Evolutionary conservation across 202 grass and related monocot species (phyloP), one percentile per base, ranked within the genome.

Genomic region (Panicum virgatum): DNA sequence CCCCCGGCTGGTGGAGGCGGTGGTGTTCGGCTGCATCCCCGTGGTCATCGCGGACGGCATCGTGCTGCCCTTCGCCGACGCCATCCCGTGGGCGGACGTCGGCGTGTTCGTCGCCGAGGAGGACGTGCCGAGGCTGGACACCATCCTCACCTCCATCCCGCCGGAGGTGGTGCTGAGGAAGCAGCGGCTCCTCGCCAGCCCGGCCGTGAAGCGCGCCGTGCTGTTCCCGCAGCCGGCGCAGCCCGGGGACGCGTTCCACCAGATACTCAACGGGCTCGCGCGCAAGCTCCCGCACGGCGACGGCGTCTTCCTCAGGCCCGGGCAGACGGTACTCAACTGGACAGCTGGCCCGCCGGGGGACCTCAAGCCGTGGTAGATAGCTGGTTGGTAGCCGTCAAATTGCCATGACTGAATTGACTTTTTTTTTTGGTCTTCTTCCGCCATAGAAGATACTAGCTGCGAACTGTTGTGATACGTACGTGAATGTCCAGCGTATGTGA

Each of bases 21-120:
- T 92, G 20, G 82, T 88, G 10, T 88, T 92, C 30, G 90, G 90
- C 30, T 92, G 90, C 62, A 19, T 80, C 34, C 77, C 77, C 5
- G 77, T 80, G 22, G 37, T 80, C 4, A 12, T 80, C 36, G 90
- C 90, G 0, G 90, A 92, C 72, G 83, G 79, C 50, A 92, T 92
- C 60, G 90, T 92, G 38, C 76, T 88, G 27, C 90, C 89, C 18
- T 92, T 92, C 32, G 79, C 86, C 2, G 89, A 92, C 77, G 89
- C 89, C 37, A 88, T 92, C 20, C 89, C 89, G 9, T 92, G 89
- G 89, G 86, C 51, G 79, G 86, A 92, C 6, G 76, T 86, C 23
- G 82, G 48, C 11, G 86, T 92, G 45, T 92, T 92, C 62, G 86
- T 92, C 7, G 90, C 90, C 6, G 90, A 92, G 72, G 76, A 86